Conservation (phyloP, 2,329 filamentous ascomycete genomes). For the Sarocladium kiliense region DNA sequence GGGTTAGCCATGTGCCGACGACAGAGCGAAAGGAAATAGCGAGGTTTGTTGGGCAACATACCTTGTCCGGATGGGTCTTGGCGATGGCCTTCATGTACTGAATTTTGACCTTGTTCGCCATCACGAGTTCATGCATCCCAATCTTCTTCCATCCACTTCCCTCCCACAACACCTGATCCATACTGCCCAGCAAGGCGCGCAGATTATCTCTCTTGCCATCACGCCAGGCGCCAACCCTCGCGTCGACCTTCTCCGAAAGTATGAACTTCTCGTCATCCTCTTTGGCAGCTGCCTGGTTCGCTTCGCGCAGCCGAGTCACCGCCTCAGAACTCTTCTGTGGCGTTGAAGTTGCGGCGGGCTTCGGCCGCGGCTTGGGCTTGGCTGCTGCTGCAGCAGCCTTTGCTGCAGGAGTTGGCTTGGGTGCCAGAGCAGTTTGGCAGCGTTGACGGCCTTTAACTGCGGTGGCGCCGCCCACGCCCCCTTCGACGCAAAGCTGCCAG, state of each 20-base stretch:
- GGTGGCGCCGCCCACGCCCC: constrained; percentile 76
- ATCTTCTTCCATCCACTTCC: constrained; percentile 95
- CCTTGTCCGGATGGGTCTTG: constrained; percentile 98
- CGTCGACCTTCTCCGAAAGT: constrained; percentile 79
- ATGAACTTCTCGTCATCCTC: constrained; percentile 92
- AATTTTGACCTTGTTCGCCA: constrained; percentile 94
- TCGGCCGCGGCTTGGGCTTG: constrained; percentile 40
- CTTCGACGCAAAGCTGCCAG: constrained; percentile 80
- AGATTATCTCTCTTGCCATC: constrained; percentile 91
- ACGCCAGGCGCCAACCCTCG: constrained; percentile 73
- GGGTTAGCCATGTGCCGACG: not conserved
- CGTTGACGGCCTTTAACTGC: constrained; percentile 82
- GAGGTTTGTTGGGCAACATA: constrained; percentile 37
- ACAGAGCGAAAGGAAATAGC: too few species aligned
- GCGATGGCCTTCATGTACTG: constrained; percentile 99
- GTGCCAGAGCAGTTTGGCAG: constrained; percentile 80
- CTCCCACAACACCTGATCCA: constrained; percentile 89
- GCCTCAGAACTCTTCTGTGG: constrained; percentile 62
- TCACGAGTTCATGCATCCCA: constrained; percentile 84
- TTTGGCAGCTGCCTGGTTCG: constrained; percentile 78
- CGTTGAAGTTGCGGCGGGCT: constrained; percentile 31
- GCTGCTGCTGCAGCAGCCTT: constrained; percentile 37
- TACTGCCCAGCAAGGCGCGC: constrained; percentile 75
- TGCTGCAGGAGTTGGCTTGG: constrained; percentile 50
- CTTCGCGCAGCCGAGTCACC: constrained; percentile 73